Evolutionary conservation across 768 basidiomycete species (phyloP), one percentile per base, ranked within the genome.

Genomic region (Termitomyces bulborhizus): DNA sequence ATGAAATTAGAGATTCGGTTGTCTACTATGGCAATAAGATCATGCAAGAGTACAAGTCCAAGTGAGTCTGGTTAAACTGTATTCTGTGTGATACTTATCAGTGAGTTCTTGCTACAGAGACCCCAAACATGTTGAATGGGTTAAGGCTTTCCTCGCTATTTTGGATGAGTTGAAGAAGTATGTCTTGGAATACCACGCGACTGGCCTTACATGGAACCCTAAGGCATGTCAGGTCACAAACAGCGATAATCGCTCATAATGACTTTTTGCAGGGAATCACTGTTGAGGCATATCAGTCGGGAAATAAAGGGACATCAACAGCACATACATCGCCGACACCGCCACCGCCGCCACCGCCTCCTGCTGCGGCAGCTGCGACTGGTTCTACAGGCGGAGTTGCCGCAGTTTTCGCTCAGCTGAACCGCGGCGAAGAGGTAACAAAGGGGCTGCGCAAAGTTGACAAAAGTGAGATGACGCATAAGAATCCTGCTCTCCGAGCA

Each of bases 401-500:
- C 11, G 89, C 90, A 4, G 89, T 99, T 26, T 95, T 99, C 54
- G 92, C 93, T 1, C 82, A 93, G 53, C 73, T 99, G 45, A 98
- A 98, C 66, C 81, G 87, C 41, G 95, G 96, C 0, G 90, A 85
- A 58, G 85, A 87, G 4, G 86, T 99, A 34, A 98, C 96, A 6
- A 90, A 89, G 66, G 86, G 90, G 11, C 69, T 99, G 62, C 85
- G 88, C 61, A 98, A 97, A 69, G 97, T 99, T 29, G 91, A 94
- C 66, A 88, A 85, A 76, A 94, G 90, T 59, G 88, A 98, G 69
- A 95, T 96, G 94, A 98, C 94, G 3, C 97, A 99, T 76, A 98
- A 99, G 79, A 98, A 99, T 65, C 96, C 97, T 0, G 80, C 84
- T 9, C 72, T 99, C 37, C 75, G 97, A 31, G 82, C 90, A 76